Percentiles rank a stretch among this genome's conserved stretches.
phyloP scores from a whole-genome alignment of 2,329 filamentous ascomycete genomes.

The Neonectria sp. region DNA sequence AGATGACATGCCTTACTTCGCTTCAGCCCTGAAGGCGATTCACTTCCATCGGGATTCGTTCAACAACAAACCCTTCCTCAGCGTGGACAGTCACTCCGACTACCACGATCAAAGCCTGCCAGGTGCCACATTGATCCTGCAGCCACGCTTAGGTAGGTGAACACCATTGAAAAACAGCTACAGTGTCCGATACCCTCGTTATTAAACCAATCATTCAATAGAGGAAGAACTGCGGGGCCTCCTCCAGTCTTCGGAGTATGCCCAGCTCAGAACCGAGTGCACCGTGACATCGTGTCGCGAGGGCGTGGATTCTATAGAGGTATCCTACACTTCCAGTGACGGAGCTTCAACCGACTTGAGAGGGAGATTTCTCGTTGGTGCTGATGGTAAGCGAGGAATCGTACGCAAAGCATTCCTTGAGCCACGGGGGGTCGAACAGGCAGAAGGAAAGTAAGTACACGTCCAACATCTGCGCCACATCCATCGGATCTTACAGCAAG shows the following conservation, averaged over 20 bases:
- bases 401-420: constrained; percentile 13
- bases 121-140: background rate
- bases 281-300: constrained; percentile 6
- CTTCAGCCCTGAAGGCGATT: background rate
- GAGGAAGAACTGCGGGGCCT: constrained; percentile 6
- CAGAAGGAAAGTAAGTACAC: background rate
- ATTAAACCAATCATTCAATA: background rate
- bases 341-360: background rate
- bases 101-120: background rate
- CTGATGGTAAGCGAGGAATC: constrained; percentile 11
- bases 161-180: no score
- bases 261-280: background rate
- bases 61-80: background rate
- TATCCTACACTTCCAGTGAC: background rate
- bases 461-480: background rate
- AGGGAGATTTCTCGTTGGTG: constrained; percentile 4
- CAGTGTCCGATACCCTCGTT: no score
- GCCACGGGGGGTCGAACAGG: background rate
- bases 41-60: background rate
- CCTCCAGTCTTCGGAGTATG: background rate
- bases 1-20: background rate
- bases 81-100: background rate
- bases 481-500: background rate
- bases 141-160: background rate
- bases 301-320: background rate